A percentile compares a stretch with the other conserved stretches of the same genome.
phyloP scores from a whole-genome alignment of 768 basidiomycete species.

The Krasilnikovozyma curviuscula region DNA sequence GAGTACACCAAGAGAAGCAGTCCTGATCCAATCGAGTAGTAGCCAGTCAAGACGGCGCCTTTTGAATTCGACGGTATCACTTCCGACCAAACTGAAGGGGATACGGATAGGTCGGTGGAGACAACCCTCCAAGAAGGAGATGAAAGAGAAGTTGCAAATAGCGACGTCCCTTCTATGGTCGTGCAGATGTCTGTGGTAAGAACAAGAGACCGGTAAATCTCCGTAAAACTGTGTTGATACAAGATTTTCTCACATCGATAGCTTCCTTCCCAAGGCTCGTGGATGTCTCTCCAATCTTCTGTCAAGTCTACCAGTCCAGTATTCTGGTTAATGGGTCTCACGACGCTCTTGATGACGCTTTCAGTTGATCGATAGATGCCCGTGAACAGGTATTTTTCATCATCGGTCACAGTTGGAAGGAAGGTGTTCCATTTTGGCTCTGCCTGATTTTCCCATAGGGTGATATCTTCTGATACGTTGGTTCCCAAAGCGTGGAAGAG shows the following conservation, averaged over 20 bases:
- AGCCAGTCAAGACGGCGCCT: background rate
- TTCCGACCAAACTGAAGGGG: background rate
- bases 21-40: background rate
- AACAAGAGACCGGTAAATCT: background rate
- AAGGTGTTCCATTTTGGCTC: no score
- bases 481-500: no score
- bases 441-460: no score
- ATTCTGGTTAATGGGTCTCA: background rate
- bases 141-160: background rate
- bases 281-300: background rate
- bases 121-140: background rate
- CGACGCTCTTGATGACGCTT: background rate
- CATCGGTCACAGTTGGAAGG: conserved; percentile 4
- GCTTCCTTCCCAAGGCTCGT: conserved; percentile 6
- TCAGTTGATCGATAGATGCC: conserved; percentile 2
- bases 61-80: background rate
- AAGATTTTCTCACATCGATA: conserved; percentile 1
- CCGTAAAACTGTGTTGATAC: background rate
- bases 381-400: conserved; percentile 2
- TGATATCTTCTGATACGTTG: no score
- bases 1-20: conserved; percentile 4
- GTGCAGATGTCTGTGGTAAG: conserved; percentile 3
- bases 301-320: background rate
- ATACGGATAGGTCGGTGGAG: background rate
- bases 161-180: background rate